These are phyloP conservation scores for Alternaria gaisen DNA, from an alignment of 2,329 filamentous ascomycete species.

Conservation along the genomic window DNA sequence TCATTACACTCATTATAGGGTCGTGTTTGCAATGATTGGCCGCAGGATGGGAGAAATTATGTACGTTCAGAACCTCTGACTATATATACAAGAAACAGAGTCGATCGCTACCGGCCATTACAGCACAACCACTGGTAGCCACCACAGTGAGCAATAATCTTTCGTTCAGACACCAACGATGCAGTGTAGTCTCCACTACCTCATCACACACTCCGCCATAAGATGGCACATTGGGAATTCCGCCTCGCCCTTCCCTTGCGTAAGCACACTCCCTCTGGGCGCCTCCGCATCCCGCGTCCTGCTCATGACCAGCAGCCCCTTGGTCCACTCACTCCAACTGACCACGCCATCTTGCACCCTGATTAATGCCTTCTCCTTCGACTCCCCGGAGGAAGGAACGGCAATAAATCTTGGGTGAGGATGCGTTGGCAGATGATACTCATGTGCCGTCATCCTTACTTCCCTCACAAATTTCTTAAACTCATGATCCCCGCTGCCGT, in stretches of 20 bases:
- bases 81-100: not conserved
- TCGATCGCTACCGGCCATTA: not conserved
- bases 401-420: not conserved
- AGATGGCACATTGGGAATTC: constrained; percentile 12
- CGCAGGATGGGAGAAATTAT: not conserved
- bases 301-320: constrained; percentile 8
- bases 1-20: not conserved
- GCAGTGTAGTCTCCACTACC: not conserved
- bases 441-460: constrained; percentile 18
- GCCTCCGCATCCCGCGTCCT: not conserved
- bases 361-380: constrained; percentile 7
- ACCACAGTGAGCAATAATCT: not conserved
- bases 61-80: not conserved
- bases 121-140: not conserved
- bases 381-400: not conserved
- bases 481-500: not conserved
- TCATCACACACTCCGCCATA: constrained; percentile 2
- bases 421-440: not conserved
- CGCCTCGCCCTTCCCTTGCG: not conserved
- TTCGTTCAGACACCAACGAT: not conserved
- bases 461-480: constrained; percentile 14
- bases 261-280: not conserved
- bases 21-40: not conserved
- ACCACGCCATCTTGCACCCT: not conserved
- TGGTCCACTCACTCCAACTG: not conserved